Percentiles rank a stretch among this genome's conserved stretches.
Conservation (phyloP, 371 early-diverging fungal genomes). For the Chytridium lagenaria region DNA sequence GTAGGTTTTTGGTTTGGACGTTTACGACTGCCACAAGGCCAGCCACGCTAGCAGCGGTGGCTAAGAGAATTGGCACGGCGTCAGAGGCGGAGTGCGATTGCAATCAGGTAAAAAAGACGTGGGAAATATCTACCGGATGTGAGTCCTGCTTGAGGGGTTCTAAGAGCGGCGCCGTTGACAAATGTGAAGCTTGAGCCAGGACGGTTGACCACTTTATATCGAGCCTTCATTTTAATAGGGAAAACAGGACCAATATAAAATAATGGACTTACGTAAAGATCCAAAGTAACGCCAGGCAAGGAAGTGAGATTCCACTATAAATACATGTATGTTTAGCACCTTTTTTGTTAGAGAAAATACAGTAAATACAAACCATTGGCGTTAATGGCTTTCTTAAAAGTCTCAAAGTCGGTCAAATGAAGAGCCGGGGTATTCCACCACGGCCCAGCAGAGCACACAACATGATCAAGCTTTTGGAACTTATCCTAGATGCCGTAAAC, state of each 20-base stretch:
- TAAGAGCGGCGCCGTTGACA: constrained; percentile 2
- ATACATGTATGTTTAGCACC: background rate
- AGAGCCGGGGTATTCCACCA: constrained; percentile 18
- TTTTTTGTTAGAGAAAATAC: background rate
- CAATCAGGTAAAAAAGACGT: background rate
- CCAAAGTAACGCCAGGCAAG: constrained; percentile 5
- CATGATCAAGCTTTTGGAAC: background rate
- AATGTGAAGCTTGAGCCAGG: constrained; percentile 6
- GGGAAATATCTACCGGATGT: constrained; percentile 4
- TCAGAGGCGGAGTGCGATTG: background rate
- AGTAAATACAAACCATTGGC: background rate
- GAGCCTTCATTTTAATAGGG: no score
- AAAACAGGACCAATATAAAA: no score
- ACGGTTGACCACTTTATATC: background rate
- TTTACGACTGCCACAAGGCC: constrained; percentile 1
- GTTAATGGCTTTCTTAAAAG: background rate
- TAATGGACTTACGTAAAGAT: background rate
- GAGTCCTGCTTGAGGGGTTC: background rate
- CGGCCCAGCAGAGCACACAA: constrained; percentile 2
- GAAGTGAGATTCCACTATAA: constrained; percentile 11
- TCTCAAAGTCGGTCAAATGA: background rate
- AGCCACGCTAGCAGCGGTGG: background rate
- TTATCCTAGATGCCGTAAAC: no score
- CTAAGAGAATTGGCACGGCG: background rate
- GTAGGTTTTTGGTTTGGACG: constrained; percentile 6